phyloP scores from a whole-genome alignment of 2,329 filamentous ascomycete species.

The Canariomyces notabilis region DNA sequence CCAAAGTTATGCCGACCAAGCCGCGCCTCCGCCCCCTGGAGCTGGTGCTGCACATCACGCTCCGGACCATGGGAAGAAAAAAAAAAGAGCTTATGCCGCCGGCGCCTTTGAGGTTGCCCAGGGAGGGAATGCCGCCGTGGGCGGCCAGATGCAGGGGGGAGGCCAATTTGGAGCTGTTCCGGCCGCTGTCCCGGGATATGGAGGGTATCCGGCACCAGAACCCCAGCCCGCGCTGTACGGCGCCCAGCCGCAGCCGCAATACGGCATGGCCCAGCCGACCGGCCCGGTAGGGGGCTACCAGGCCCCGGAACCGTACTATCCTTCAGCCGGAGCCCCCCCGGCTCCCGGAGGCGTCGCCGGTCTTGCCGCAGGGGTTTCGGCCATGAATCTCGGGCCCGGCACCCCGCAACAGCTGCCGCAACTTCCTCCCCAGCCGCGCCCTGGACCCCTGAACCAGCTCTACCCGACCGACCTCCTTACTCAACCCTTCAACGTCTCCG shows the following conservation, averaged over 20 bases:
- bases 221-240: slow-evolving; percentile 40
- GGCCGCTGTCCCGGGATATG: slow-evolving; percentile 47
- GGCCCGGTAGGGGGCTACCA: slow-evolving; percentile 57
- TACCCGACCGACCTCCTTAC: slow-evolving; percentile 88
- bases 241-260: slow-evolving; percentile 35
- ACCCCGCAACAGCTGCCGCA: slow-evolving; percentile 51
- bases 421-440: slow-evolving; percentile 44
- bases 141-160: slow-evolving; percentile 39
- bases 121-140: slow-evolving; percentile 70
- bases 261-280: slow-evolving; percentile 39
- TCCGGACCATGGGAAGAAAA: slow-evolving; percentile 60
- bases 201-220: slow-evolving; percentile 52
- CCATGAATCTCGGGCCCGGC: slow-evolving; percentile 73
- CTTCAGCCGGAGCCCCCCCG: slow-evolving; percentile 42
- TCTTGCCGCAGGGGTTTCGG: slow-evolving; percentile 78
- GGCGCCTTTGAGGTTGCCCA: slow-evolving; percentile 90
- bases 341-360: slow-evolving; percentile 53
- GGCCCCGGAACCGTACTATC: slow-evolving; percentile 62
- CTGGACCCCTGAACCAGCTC: slow-evolving; percentile 71
- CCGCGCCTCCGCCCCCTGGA: slow-evolving; percentile 33
- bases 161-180: slow-evolving; percentile 44
- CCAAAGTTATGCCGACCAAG: slow-evolving; percentile 37
- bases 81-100: slow-evolving; percentile 91
- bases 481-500: slow-evolving; percentile 89
- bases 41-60: slow-evolving; percentile 27